Base-by-base conservation (phyloP, 192 early-diverging fungal genomes). In the Podila verticillata region DNA sequence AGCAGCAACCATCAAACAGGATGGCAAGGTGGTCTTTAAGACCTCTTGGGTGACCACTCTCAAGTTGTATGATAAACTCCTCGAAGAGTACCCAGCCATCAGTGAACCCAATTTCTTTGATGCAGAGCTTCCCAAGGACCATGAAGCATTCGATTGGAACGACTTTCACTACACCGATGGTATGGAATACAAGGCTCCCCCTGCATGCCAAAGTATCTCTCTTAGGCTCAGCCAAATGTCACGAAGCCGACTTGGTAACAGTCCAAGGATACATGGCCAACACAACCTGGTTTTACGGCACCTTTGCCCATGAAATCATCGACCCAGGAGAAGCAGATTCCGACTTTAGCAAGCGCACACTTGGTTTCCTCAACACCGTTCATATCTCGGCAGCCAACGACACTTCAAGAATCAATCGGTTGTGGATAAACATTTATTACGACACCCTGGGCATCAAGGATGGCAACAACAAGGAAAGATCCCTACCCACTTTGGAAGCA, bases 331-430 rank as follows among this genome's bases (percentile, higher is more conserved):
- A 35, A 0, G n/a, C 7, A 4, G 5, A 28, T 2, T n/a, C 47
- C 5, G 9, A 15, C 5, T 17, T 65, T 5, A 48, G 49, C 15
- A 10, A 56, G 7, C 30, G n/a, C 29, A 56, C 13, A 0, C 64
- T 65, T 29, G n/a, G 26, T 12, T 65, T 54, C 49, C 49, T 65
- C 64, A 65, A 65, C 64, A 65, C 48, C n/a, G 17, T 54, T 0
- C 29, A 48, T 12, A 30, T 49, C 30, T 54, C 49, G 13, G 15
- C 32, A 12, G 12, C 48, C 0, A 26, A 66, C 10, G 49, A 56
- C 64, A 48, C 48, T n/a, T 54, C 48, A 22, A 31, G 29, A 31
- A 56, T 66, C 64, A 66, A 49, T 35, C 12, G 29, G 20, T 56
- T 66, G 64, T 49, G 64, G 20, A 31, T 34, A 30, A 66, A 54